Conservation (phyloP, 768 basidiomycete species). For the Macrolepiota dolichaula region DNA sequence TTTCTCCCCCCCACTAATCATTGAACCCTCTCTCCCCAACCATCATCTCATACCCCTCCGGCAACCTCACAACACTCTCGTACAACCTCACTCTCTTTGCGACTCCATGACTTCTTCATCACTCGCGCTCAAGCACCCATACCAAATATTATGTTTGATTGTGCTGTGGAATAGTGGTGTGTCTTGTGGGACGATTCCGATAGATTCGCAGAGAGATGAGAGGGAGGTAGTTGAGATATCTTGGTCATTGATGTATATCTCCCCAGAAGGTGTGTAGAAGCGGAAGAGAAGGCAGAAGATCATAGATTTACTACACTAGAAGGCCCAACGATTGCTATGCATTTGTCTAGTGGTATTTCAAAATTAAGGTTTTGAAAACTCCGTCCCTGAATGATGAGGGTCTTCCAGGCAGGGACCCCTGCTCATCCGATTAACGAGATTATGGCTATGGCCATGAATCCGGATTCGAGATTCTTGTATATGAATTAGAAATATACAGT, state of each 20-base stretch:
- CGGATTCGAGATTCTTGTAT: too few relatives aligned
- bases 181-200: conserved; percentile 97
- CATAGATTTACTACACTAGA: conserved; percentile 96
- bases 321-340: conserved; percentile 95
- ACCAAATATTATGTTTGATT: conserved; percentile 92
- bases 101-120: conserved; percentile 89
- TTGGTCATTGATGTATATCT: conserved; percentile 87
- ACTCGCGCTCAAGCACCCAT: conserved; percentile 82
- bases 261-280: conserved; percentile 88
- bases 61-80: conserved; percentile 71
- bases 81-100: conserved; percentile 87
- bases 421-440: too few relatives aligned
- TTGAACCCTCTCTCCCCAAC: conserved; percentile 96
- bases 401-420: too few relatives aligned
- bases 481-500: too few relatives aligned
- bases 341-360: conserved; percentile 92
- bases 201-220: conserved; percentile 62
- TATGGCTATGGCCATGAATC: too few relatives aligned
- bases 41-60: conserved; percentile 84
- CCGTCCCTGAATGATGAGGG: too few relatives aligned
- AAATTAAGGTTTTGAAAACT: conserved; percentile 87
- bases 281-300: conserved; percentile 91
- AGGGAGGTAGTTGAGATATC: conserved; percentile 73
- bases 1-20: conserved; percentile 99
- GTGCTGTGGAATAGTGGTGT: conserved; percentile 97